Base-by-base conservation (phyloP, 306 rosid species). In the Sicyos baderoa region DNA sequence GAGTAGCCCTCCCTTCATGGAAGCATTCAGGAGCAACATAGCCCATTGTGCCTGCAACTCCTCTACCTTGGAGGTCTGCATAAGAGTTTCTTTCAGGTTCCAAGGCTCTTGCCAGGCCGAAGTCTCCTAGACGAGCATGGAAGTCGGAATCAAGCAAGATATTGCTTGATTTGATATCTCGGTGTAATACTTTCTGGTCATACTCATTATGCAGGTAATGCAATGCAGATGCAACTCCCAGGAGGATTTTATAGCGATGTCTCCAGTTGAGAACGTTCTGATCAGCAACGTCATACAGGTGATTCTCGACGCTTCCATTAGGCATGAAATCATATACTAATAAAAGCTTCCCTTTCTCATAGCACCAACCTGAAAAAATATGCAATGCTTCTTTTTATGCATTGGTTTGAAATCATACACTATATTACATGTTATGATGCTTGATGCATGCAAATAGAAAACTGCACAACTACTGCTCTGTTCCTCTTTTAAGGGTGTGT, bases 21-120 rank as follows among this genome's bases (percentile, higher is more conserved):
- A 84, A 84, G 74, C 88, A 81, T 71, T 84, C 88, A 0, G 84
- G 88, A 47, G 86, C 86, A 40, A 81, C 88, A 53, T 84, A 81
- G n/a, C 88, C 88, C 68, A 79, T 70, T 29, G 88, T 84, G 70
- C 88, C 88, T 0, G 80, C 65, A 15, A 84, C 79, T 57, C 85
- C 82, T 8, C 76, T 70, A 62, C 54, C 15, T 42, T 68, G 77
- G 15, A 81, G 62, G 65, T 84, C 88, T 11, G 86, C 85, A 60
- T 79, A 81, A 0, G 88, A 84, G 75, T 79, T 84, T 61, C 82
- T 76, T 57, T 81, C 84, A 13, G 76, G 73, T 1, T 84, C 88
- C 73, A 81, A 72, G 77, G 82, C 82, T 44, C 80, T 75, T 19
- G 88, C 88, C n/a, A 84, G 88, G 53, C 88, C 86, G 14, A 84